Percentiles rank a stretch among this genome's conserved stretches.
Conservation (phyloP, 305 asterid genomes). For the Fraxinus angustifolia region DNA sequence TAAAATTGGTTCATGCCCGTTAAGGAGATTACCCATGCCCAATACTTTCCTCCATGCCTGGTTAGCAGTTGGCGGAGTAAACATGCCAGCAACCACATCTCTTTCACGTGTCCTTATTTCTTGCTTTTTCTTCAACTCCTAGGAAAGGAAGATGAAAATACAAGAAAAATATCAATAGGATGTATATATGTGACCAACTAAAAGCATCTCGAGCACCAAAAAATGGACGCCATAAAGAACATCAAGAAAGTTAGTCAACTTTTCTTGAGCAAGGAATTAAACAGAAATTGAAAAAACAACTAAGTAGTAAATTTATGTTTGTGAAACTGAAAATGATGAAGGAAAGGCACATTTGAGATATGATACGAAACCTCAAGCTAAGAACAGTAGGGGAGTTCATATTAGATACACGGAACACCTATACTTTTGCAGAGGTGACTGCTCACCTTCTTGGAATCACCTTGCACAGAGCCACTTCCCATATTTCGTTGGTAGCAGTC, state of each 20-base stretch:
- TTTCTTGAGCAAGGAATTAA: background rate
- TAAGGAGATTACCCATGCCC: slow-evolving; percentile 93
- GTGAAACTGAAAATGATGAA: background rate
- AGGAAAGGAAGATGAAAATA: background rate
- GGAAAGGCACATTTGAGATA: background rate
- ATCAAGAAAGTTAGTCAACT: background rate
- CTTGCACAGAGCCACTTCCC: slow-evolving; percentile 54
- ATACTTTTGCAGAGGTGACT: slow-evolving; percentile 7
- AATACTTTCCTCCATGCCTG: slow-evolving; percentile 91
- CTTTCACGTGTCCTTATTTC: slow-evolving; percentile 50
- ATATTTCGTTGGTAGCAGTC: slow-evolving; percentile 59
- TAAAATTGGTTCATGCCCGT: slow-evolving; percentile 77
- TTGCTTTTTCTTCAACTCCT: slow-evolving; percentile 59
- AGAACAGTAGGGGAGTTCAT: background rate
- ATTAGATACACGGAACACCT: background rate
- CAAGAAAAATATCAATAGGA: background rate
- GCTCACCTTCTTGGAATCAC: slow-evolving; percentile 48
- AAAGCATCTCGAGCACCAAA: background rate
- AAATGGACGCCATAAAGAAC: background rate
- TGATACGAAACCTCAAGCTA: background rate
- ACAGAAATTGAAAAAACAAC: background rate
- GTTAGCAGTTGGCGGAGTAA: slow-evolving; percentile 77
- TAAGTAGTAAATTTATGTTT: background rate
- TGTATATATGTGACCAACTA: background rate
- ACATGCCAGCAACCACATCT: slow-evolving; percentile 56